These are phyloP conservation scores for Plasmodium knowlesi DNA, from an alignment of 169 alveolate genomes.

Conservation along the genomic window DNA sequence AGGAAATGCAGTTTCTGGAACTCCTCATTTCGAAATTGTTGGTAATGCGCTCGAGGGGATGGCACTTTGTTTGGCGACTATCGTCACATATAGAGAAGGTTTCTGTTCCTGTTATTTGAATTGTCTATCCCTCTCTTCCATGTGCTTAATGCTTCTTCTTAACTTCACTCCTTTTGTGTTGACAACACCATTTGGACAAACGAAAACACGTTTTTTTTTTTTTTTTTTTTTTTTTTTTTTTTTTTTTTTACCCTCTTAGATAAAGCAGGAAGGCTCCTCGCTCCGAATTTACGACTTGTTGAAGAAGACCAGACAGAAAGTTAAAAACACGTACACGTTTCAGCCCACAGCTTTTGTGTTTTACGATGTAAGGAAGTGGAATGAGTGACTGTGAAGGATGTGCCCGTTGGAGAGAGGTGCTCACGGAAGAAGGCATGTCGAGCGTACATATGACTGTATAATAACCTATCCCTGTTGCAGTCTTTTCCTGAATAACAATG, in stretches of 20 bases:
- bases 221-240: not conserved
- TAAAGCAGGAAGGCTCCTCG: conserved; percentile 83
- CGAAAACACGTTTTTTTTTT: not conserved
- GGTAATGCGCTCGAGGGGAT: conserved; percentile 49
- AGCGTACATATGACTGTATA: not conserved
- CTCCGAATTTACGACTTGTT: conserved; percentile 79
- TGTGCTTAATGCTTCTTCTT: not conserved
- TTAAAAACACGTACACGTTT: conserved; percentile 77
- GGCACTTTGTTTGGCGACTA: not conserved
- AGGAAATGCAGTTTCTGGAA: conserved; percentile 82
- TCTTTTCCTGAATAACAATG: not conserved
- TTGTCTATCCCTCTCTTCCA: not conserved
- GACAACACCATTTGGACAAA: not conserved
- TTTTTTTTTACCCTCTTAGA: conserved; percentile 44
- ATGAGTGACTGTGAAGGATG: not conserved
- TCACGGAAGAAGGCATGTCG: not conserved
- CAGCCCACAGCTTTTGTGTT: conserved; percentile 84
- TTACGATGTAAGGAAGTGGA: conserved; percentile 76
- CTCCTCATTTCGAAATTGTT: conserved; percentile 81
- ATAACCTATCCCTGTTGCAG: not conserved
- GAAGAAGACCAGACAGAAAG: conserved; percentile 77
- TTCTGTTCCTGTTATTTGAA: not conserved
- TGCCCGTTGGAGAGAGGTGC: not conserved
- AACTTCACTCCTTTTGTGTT: not conserved
- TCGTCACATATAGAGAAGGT: not conserved